Conservation (phyloP, 805 yeast species). For the Yarrowia sp. region DNA sequence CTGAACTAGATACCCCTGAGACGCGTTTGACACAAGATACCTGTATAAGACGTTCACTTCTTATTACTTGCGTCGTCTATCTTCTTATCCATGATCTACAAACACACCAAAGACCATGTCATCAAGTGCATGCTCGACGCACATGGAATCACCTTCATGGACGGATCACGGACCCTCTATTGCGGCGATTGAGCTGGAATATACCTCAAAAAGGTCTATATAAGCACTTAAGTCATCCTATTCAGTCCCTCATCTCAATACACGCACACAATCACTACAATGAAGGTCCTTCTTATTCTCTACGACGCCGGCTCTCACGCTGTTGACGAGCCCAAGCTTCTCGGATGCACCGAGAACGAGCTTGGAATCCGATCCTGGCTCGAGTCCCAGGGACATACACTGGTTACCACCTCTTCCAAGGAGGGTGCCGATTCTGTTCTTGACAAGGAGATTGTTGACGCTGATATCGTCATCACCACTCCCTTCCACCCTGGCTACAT, state of each 20-base stretch:
- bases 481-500: constrained; percentile 6
- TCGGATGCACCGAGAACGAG: too few species aligned
- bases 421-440: constrained; percentile 46
- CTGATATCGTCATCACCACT: constrained; percentile 54
- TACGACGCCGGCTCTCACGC: constrained; percentile 44
- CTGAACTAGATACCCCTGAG: too few species aligned
- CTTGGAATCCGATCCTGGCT: constrained; percentile 55
- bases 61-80: too few species aligned
- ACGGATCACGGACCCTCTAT: background rate
- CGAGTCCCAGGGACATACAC: constrained; percentile 61
- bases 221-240: background rate
- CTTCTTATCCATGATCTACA: too few species aligned
- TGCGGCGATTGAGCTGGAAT: background rate
- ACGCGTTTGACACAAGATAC: too few species aligned
- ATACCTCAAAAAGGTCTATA: background rate
- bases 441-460: too few species aligned
- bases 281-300: constrained; percentile 53
- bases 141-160: background rate
- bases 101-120: too few species aligned
- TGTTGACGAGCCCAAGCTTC: constrained; percentile 53
- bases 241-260: background rate
- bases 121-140: background rate
- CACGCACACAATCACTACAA: background rate
- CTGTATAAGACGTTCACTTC: too few species aligned
- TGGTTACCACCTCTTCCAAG: constrained; percentile 63